These are phyloP conservation scores for Discostella stelligeroides DNA, from an alignment of 108 stramenopile genomes.

Conservation along the genomic window DNA sequence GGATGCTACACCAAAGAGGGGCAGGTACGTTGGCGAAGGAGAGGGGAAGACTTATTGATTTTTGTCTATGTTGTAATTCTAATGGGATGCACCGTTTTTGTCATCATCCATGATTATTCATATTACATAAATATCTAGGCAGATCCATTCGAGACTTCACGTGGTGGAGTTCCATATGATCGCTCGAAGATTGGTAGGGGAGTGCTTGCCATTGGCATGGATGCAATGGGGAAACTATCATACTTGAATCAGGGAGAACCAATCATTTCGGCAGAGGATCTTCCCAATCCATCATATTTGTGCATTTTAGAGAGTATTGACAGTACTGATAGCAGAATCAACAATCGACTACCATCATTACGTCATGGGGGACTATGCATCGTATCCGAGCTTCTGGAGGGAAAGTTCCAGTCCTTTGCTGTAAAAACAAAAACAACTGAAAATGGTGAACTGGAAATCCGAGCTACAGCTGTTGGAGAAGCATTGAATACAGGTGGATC, in stretches of 20 bases:
- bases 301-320: slow-evolving; percentile 18
- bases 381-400: slow-evolving; percentile 41
- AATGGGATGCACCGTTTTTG: neutral
- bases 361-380: slow-evolving; percentile 24
- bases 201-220: slow-evolving; percentile 33
- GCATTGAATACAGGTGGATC: slow-evolving; percentile 33
- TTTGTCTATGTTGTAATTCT: neutral
- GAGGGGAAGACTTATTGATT: too few relatives aligned
- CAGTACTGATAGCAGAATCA: neutral
- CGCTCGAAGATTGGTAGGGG: slow-evolving; percentile 37
- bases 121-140: slow-evolving; percentile 27
- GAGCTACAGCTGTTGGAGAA: slow-evolving; percentile 14
- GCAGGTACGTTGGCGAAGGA: neutral
- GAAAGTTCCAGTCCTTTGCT: slow-evolving; percentile 31
- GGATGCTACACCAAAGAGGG: slow-evolving; percentile 45
- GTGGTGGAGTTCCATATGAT: slow-evolving; percentile 47
- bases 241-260: slow-evolving; percentile 30
- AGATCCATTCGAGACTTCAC: slow-evolving; percentile 44
- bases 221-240: slow-evolving; percentile 14
- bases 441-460: neutral
- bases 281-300: slow-evolving; percentile 41
- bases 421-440: neutral
- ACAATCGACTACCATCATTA: neutral
- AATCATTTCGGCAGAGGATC: slow-evolving; percentile 31
- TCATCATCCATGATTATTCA: neutral